These are phyloP conservation scores for Hibiscus trionum DNA, from an alignment of 345 rosid species.

Conservation along the genomic window DNA sequence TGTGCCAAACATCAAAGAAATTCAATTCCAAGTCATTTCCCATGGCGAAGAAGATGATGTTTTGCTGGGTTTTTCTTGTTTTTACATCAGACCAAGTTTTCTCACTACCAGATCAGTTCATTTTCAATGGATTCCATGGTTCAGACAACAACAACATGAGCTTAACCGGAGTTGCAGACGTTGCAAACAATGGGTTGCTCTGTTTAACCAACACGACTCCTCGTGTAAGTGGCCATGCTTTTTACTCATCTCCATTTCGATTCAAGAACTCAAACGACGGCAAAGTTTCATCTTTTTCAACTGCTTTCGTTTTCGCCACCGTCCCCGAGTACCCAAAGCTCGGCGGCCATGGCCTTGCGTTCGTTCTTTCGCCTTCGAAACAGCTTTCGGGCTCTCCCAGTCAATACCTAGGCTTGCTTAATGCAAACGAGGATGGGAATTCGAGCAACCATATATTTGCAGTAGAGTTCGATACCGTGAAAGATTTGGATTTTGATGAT, in stretches of 20 bases:
- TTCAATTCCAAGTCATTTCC: not conserved
- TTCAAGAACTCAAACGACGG: slow-evolving; percentile 41
- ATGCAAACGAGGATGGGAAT: slow-evolving; percentile 26
- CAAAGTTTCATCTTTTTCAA: slow-evolving; percentile 58
- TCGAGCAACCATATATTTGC: slow-evolving; percentile 50
- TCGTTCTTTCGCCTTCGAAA: slow-evolving; percentile 49
- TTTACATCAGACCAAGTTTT: slow-evolving; percentile 20
- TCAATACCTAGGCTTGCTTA: slow-evolving; percentile 58
- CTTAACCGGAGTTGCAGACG: slow-evolving; percentile 43
- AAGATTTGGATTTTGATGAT: slow-evolving; percentile 57
- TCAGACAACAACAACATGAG: slow-evolving; percentile 34
- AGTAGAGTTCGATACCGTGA: slow-evolving; percentile 80
- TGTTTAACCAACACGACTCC: slow-evolving; percentile 45
- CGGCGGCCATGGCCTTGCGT: slow-evolving; percentile 85
- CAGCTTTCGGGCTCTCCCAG: slow-evolving; percentile 47
- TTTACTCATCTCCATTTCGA: slow-evolving; percentile 52
- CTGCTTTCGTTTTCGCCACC: slow-evolving; percentile 72
- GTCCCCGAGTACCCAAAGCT: slow-evolving; percentile 52
- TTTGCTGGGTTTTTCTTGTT: slow-evolving; percentile 25
- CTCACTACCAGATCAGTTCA: slow-evolving; percentile 30
- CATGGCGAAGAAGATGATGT: slow-evolving; percentile 21
- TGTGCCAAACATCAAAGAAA: not conserved
- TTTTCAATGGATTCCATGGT: slow-evolving; percentile 39
- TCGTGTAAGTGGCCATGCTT: slow-evolving; percentile 67
- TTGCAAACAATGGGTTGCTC: slow-evolving; percentile 46